Evolutionary conservation across 805 yeast genomes (phyloP).

Genomic region (Phaffomyces thermotolerans): DNA sequence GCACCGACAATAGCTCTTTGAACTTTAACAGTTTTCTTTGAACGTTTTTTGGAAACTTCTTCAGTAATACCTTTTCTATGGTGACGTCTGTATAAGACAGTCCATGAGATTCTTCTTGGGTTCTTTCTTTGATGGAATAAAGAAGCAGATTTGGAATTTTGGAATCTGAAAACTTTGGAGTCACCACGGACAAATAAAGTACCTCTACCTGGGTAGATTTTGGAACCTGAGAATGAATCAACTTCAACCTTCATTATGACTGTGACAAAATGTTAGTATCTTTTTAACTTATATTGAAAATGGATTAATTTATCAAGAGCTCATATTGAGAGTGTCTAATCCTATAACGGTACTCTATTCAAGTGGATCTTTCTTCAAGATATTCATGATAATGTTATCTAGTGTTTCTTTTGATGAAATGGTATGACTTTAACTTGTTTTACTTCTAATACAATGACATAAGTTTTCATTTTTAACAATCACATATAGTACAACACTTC

Average conservation of each 20-base stretch:
- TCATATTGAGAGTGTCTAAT: no score
- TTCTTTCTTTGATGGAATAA: conserved; percentile 99
- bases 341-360: no score
- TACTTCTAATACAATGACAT: no score
- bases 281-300: background rate
- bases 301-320: background rate
- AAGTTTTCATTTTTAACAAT: no score
- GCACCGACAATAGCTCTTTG: conserved; percentile 99
- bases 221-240: conserved; percentile 98
- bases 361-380: no score
- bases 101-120: conserved; percentile 99
- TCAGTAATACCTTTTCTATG: conserved; percentile 99
- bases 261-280: conserved; percentile 14
- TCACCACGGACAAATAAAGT: conserved; percentile 98
- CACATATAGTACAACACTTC: no score
- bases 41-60: conserved; percentile 94
- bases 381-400: no score
- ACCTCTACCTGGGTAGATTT: conserved; percentile 99
- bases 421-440: no score
- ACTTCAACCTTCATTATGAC: conserved; percentile 94
- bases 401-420: no score
- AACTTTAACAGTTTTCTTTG: conserved; percentile 95
- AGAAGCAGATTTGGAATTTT: conserved; percentile 93
- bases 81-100: conserved; percentile 98
- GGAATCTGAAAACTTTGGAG: conserved; percentile 99